These are phyloP conservation scores for Colletotrichum melonis DNA, from an alignment of 2,329 filamentous ascomycete genomes.

Conservation along the genomic window DNA sequence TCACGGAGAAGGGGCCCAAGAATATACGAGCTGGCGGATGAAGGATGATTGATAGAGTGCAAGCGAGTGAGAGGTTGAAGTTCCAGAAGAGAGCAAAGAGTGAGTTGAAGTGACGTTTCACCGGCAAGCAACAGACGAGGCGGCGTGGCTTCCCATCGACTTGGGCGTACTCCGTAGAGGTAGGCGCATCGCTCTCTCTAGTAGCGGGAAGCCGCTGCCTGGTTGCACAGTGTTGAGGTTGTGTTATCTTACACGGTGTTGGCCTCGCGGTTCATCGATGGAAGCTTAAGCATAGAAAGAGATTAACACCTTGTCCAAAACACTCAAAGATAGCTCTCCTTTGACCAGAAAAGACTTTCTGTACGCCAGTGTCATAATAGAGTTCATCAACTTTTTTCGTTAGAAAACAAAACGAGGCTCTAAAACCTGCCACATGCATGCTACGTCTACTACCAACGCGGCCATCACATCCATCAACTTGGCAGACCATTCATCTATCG, in stretches of 20 bases:
- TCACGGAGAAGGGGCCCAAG: background rate
- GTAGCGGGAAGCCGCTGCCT: background rate
- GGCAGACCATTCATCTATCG: conserved; percentile 63
- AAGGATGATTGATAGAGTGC: background rate
- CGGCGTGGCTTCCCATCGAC: background rate
- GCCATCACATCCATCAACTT: background rate
- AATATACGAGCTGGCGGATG: background rate
- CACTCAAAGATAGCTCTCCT: no score
- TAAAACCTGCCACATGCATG: conserved; percentile 35
- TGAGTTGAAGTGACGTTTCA: conserved; percentile 13
- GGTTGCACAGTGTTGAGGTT: background rate
- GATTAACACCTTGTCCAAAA: no score
- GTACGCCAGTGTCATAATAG: background rate
- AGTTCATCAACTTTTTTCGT: conserved; percentile 34
- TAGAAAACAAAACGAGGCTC: conserved; percentile 32
- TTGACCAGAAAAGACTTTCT: background rate
- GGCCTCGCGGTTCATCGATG: background rate
- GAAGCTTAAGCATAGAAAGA: background rate
- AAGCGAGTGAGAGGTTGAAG: background rate
- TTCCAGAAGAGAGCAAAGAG: background rate
- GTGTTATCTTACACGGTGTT: background rate
- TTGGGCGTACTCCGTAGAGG: no score
- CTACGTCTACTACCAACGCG: conserved; percentile 30
- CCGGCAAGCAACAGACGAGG: background rate
- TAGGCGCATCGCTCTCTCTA: background rate